Evolutionary conservation across 805 yeast genomes (phyloP), one percentile per base, ranked within the genome.

Genomic region (Candida multigemmis): DNA sequence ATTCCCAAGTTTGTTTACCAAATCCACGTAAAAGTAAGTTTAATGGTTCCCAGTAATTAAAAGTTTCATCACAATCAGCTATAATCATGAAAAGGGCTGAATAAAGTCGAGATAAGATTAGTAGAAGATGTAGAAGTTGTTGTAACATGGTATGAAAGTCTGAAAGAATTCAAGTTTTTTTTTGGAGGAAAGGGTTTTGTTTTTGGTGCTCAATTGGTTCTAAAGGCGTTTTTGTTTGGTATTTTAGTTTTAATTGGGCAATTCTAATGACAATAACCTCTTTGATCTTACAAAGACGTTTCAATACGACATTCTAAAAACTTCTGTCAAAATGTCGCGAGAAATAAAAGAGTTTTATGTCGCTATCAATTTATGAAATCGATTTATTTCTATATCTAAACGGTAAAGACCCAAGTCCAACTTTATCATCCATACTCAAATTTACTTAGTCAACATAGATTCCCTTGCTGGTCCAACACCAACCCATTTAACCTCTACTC

Each of bases 381-480:
- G 12, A n/a, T 7, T 6, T 20, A 20, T n/a, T 20, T 7, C 12
- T n/a, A 20, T n/a, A n/a, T 20, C 11, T 20, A 20, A 17, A 17
- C 19, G 19, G 19, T 7, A 17, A 17, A 7, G 10, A 7, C 7
- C 7, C 19, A 22, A 22, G 8, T 22, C 14, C 24, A 22, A 22
- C 13, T 12, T 22, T n/a, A n/a, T n/a, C n/a, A n/a, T n/a, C n/a
- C n/a, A 9, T 27, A 18, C 21, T 24, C 26, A 35, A 13, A 37
- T 34, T 18, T 37, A 37, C 53, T 74, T 78, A 42, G 73, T 75
- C 43, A 86, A 68, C 96, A 86, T 87, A 19, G 87, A 76, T 31
- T 81, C 94, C 65, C 97, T 82, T 28, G 85, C 94, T 37, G 98
- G 96, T 37, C 98, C 98, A 32, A 94, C 91, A 52, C 98, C 98